Base-by-base conservation (phyloP, 2,329 filamentous ascomycete species). In the Paecilomyces niveus region DNA sequence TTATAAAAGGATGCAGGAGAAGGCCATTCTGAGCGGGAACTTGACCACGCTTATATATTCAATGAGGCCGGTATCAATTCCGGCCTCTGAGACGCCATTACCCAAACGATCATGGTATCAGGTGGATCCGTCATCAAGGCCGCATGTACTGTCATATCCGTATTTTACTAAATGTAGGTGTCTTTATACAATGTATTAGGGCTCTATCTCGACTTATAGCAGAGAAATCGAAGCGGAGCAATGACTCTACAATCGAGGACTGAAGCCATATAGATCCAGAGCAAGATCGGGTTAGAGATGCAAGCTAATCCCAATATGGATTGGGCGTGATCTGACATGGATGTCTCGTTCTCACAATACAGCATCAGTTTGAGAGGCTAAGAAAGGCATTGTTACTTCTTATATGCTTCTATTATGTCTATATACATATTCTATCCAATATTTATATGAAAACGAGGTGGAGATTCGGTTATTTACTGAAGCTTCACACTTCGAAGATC, bases 21-120 rank as follows among this genome's bases (percentile, higher is more conserved):
- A 49, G 26, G 54, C 55, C 55, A 59, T 61, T 67, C 65, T 57
- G 57, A 63, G 66, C 65, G 66, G 70, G 70, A 66, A 63, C 66
- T 61, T 60, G 70, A 63, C 61, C 61, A 69, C 69, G 72, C 69
- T 76, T 77, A 76, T 76, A 76, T 67, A 75, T 68, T 62, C 63
- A 67, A 62, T 65, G 74, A 75, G 74, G 74, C 74, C 74, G 75
- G 75, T 72, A 76, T 74, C 68, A 72, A 76, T 77, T 73, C 74
- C 74, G 74, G 74, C 74, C 74, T 76, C 72, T 64, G 63, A 63
- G 62, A 61, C 65, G 64, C 64, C 66, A 75, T 73, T 73, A 74
- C 72, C 67, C 69, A 72, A 73, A 58, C 68, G 66, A 69, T 63
- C 65, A 60, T 50, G 58, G 63, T 59, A 64, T 58, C 53, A 62